A percentile compares a stretch with the other conserved stretches of the same genome.
phyloP scores from a whole-genome alignment of 768 basidiomycete genomes.

The Serpula lacrymans region DNA sequence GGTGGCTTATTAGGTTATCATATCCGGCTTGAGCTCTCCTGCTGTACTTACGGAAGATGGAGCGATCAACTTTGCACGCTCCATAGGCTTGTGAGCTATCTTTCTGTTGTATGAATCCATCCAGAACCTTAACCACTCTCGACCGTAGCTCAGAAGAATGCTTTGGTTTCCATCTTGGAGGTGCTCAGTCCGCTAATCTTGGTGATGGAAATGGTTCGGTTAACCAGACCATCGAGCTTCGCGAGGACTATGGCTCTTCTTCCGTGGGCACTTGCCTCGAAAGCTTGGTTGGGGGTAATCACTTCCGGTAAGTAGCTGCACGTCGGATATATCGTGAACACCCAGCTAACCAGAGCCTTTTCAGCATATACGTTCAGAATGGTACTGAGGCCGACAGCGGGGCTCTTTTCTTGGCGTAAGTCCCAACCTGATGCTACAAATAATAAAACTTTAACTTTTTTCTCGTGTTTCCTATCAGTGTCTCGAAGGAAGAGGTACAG shows the following conservation, averaged over 20 bases:
- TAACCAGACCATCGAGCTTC: constrained; percentile 42
- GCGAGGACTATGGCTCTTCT: constrained; percentile 38
- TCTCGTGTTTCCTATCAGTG: constrained; percentile 34
- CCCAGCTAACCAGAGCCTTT: background rate
- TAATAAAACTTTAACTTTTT: background rate
- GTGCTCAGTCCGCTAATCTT: constrained; percentile 39
- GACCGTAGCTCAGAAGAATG: constrained; percentile 37
- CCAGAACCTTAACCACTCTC: background rate
- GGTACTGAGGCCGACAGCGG: constrained; percentile 46
- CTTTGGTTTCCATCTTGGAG: constrained; percentile 32
- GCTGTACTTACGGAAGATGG: constrained; percentile 54
- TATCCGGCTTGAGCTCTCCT: constrained; percentile 61
- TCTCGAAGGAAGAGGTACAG: constrained; percentile 44
- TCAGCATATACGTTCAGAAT: constrained; percentile 56
- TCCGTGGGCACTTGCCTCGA: constrained; percentile 44
- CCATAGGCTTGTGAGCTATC: constrained; percentile 57
- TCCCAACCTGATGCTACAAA: background rate
- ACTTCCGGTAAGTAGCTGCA: constrained; percentile 35
- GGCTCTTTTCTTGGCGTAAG: constrained; percentile 59
- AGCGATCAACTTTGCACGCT: constrained; percentile 54
- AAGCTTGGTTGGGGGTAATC: constrained; percentile 43
- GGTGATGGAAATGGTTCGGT: constrained; percentile 45
- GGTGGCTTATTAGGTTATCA: constrained; percentile 44
- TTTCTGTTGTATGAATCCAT: background rate
- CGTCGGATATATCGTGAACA: background rate